Evolutionary conservation across 768 basidiomycete species (phyloP).

Genomic region (Tylopilus cervinicoccineus): DNA sequence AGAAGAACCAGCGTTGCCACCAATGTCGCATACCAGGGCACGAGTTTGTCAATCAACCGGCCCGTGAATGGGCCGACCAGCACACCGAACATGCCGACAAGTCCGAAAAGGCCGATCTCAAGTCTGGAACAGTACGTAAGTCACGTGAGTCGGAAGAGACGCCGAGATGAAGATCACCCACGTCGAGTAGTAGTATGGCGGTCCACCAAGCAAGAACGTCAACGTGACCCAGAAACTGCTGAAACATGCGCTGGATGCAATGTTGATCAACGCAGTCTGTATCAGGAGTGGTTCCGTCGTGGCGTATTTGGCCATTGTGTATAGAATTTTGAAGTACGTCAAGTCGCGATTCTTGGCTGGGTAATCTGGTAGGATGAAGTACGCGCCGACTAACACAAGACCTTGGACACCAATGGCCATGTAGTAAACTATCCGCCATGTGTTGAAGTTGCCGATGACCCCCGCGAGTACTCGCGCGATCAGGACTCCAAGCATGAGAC

Average conservation of each 20-base stretch:
- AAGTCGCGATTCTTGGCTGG: slow-evolving; percentile 67
- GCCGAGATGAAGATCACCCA: slow-evolving; percentile 27
- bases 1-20: slow-evolving; percentile 45
- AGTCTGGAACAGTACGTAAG: slow-evolving; percentile 31
- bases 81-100: slow-evolving; percentile 72
- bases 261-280: slow-evolving; percentile 59
- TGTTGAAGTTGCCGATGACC: slow-evolving; percentile 65
- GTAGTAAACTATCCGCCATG: slow-evolving; percentile 77
- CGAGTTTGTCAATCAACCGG: slow-evolving; percentile 59
- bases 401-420: slow-evolving; percentile 69
- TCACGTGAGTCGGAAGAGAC: neutral
- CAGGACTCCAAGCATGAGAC: slow-evolving; percentile 68
- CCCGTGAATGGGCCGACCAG: slow-evolving; percentile 68
- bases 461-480: slow-evolving; percentile 73
- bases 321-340: slow-evolving; percentile 65
- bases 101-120: slow-evolving; percentile 69
- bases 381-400: slow-evolving; percentile 54
- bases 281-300: slow-evolving; percentile 77
- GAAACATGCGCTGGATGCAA: slow-evolving; percentile 57
- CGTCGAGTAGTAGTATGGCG: slow-evolving; percentile 77
- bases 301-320: slow-evolving; percentile 72
- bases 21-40: slow-evolving; percentile 77
- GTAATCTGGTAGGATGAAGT: slow-evolving; percentile 75
- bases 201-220: slow-evolving; percentile 76
- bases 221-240: slow-evolving; percentile 68